Conservation (phyloP, 768 basidiomycete species). For the Lentinula guzmanii region DNA sequence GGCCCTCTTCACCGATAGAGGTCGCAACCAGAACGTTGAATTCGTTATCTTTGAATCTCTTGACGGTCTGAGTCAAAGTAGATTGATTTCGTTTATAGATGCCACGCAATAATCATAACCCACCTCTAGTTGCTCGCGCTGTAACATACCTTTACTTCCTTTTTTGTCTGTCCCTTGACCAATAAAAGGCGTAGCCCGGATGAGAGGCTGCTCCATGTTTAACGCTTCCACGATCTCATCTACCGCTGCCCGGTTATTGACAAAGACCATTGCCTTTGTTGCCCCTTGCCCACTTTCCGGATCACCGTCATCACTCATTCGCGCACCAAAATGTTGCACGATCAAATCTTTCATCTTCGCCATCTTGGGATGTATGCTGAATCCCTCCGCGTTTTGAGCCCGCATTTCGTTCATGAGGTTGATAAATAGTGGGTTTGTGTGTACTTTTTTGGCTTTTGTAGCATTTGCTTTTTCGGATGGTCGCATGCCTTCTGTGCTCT, state of each 20-base stretch:
- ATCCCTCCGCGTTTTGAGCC: conserved; percentile 45
- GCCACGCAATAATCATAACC: conserved; percentile 9
- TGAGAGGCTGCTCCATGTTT: conserved; percentile 67
- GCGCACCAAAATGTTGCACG: conserved; percentile 71
- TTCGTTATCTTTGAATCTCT: conserved; percentile 79
- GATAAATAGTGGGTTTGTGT: conserved; percentile 54
- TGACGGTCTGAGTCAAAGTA: conserved; percentile 56
- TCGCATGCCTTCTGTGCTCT: conserved; percentile 17
- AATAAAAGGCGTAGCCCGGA: conserved; percentile 82
- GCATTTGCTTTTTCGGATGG: conserved; percentile 25
- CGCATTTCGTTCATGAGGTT: conserved; percentile 66
- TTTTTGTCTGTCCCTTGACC: conserved; percentile 85
- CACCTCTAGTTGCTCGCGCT: conserved; percentile 90
- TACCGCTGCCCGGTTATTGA: conserved; percentile 83
- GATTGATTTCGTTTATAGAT: conserved; percentile 2
- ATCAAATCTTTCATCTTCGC: conserved; percentile 71
- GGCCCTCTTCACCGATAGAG: conserved; percentile 95
- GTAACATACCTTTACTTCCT: conserved; percentile 82
- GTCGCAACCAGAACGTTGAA: conserved; percentile 94
- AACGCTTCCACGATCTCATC: conserved; percentile 85
- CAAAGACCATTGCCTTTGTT: conserved; percentile 92
- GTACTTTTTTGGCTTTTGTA: conserved; percentile 38
- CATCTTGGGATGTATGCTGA: conserved; percentile 86
- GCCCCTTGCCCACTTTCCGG: conserved; percentile 23
- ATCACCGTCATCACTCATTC: conserved; percentile 33